A percentile compares a stretch with the other conserved stretches of the same genome.
Conservation (phyloP, 2,329 filamentous ascomycete species). For the Pseudogymnoascus sp. region DNA sequence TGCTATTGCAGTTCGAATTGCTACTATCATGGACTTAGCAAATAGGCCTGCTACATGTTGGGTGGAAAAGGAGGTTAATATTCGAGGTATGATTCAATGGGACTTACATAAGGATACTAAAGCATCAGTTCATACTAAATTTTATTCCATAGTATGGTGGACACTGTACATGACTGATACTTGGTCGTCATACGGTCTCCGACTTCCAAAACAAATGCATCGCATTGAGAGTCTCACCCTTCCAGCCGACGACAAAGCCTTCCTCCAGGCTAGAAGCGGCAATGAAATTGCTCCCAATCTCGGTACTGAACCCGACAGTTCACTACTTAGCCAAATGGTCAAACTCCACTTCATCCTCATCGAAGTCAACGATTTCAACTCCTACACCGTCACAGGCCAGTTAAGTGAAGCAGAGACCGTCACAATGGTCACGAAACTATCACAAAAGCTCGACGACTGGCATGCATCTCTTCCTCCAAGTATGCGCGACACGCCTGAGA, state of each 20-base stretch:
- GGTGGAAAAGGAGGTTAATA: constrained; percentile 32
- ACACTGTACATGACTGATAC: constrained; percentile 35
- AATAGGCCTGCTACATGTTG: constrained; percentile 23
- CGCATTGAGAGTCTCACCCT: constrained; percentile 25
- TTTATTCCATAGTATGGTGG: constrained; percentile 30
- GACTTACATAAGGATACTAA: too few relatives aligned
- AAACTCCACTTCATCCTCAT: constrained; percentile 31
- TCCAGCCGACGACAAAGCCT: constrained; percentile 32
- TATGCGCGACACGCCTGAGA: constrained; percentile 32
- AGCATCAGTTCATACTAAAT: neutral
- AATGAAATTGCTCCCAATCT: constrained; percentile 19
- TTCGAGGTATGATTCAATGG: constrained; percentile 20
- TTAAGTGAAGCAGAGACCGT: constrained; percentile 17
- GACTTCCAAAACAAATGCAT: constrained; percentile 28
- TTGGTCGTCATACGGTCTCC: constrained; percentile 32
- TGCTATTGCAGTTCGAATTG: constrained; percentile 31
- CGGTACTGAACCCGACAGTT: constrained; percentile 18
- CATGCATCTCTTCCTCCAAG: constrained; percentile 26
- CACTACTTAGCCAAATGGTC: constrained; percentile 31
- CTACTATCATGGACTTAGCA: constrained; percentile 31
- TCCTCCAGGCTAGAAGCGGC: constrained; percentile 23
- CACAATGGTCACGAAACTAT: constrained; percentile 24
- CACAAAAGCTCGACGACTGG: constrained; percentile 30
- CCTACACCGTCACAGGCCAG: constrained; percentile 23
- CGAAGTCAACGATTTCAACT: constrained; percentile 33